Conservation (phyloP, 805 yeast species). For the Saccharomyces kudriavzevii region DNA sequence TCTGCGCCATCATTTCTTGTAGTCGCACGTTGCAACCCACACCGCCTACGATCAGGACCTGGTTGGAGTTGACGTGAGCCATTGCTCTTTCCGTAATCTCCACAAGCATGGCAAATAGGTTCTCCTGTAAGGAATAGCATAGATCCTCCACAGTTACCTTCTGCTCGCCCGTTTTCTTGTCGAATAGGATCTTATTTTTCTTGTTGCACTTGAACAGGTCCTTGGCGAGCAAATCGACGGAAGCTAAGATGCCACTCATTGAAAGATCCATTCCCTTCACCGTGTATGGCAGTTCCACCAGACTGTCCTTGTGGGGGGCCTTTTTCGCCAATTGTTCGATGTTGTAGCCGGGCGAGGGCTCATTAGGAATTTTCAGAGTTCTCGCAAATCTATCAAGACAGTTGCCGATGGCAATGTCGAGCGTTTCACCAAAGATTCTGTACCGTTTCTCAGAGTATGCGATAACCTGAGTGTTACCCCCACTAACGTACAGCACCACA, state of each 20-base stretch:
- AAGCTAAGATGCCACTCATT: conserved; percentile 90
- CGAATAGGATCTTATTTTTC: conserved; percentile 33
- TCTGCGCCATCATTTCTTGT: conserved; percentile 93
- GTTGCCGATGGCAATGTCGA: conserved; percentile 96
- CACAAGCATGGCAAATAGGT: conserved; percentile 89
- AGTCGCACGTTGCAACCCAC: conserved; percentile 92
- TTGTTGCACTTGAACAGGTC: conserved; percentile 47
- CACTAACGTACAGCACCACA: conserved; percentile 92
- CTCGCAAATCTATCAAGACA: conserved; percentile 95
- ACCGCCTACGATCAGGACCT: conserved; percentile 93
- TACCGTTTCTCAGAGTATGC: conserved; percentile 92
- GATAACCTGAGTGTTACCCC: conserved; percentile 97
- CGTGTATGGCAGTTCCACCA: conserved; percentile 83
- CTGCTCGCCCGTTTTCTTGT: conserved; percentile 35
- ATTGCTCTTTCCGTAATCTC: conserved; percentile 97
- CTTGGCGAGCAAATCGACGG: conserved; percentile 71
- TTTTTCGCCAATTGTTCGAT: conserved; percentile 87
- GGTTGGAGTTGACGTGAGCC: conserved; percentile 89
- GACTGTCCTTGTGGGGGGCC: conserved; percentile 36
- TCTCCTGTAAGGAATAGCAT: conserved; percentile 89
- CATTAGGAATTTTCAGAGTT: conserved; percentile 77
- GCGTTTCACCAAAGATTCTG: conserved; percentile 97
- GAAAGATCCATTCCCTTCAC: conserved; percentile 98
- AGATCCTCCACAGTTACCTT: conserved; percentile 73
- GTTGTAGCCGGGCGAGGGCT: conserved; percentile 95